Evolutionary conservation across 768 basidiomycete species (phyloP).

Genomic region (Phylloporus arenicola): DNA sequence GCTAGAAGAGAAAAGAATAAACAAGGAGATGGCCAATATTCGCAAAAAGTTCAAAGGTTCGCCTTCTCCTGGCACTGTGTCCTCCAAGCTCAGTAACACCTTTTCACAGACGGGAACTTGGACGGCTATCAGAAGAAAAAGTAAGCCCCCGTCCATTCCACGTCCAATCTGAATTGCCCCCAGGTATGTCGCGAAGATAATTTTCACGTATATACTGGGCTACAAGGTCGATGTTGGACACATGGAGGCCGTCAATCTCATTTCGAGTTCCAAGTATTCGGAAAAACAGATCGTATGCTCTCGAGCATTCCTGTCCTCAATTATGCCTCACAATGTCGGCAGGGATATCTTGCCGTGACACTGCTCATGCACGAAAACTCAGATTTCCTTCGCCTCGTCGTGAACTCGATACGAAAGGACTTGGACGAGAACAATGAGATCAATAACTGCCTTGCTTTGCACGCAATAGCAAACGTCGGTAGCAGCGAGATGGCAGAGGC

Average conservation of each 20-base stretch:
- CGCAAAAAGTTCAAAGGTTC: constrained; percentile 96
- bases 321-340: constrained; percentile 4
- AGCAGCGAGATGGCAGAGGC: constrained; percentile 99
- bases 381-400: constrained; percentile 91
- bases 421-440: constrained; percentile 91
- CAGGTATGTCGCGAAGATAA: constrained; percentile 97
- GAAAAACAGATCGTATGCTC: constrained; percentile 94
- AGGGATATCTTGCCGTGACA: constrained; percentile 98
- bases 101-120: constrained; percentile 66
- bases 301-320: neutral
- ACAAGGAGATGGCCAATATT: constrained; percentile 99
- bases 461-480: constrained; percentile 97
- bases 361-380: constrained; percentile 98
- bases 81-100: constrained; percentile 1
- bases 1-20: constrained; percentile 96
- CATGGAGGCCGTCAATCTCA: constrained; percentile 98
- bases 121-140: constrained; percentile 94
- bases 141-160: constrained; percentile 37
- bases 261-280: constrained; percentile 90
- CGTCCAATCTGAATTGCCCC: constrained; percentile 14
- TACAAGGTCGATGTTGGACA: constrained; percentile 99
- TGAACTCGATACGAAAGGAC: constrained; percentile 98
- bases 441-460: constrained; percentile 92
- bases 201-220: constrained; percentile 98
- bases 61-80: constrained; percentile 4